These are phyloP conservation scores for Triangularia setosa DNA, from an alignment of 2,329 filamentous ascomycete genomes.

Conservation along the genomic window DNA sequence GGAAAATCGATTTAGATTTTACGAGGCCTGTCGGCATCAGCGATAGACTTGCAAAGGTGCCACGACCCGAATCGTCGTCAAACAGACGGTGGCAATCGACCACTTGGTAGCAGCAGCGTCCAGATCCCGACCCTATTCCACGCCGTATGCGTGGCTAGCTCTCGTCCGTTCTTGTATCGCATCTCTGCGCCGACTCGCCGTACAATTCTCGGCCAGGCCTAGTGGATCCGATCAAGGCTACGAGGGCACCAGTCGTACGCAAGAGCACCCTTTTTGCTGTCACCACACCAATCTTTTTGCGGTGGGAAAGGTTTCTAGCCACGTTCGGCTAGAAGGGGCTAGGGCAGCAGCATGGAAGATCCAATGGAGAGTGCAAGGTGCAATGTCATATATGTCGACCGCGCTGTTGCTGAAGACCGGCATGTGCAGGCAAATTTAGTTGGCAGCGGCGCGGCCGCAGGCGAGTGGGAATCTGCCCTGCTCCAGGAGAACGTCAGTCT, in stretches of 20 bases:
- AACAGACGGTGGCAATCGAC: background rate
- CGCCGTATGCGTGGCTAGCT: constrained; percentile 1
- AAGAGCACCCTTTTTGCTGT: constrained; percentile 17
- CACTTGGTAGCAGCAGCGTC: background rate
- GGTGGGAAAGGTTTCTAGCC: constrained; percentile 57
- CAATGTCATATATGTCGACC: constrained; percentile 59
- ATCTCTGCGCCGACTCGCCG: constrained; percentile 18
- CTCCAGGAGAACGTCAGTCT: constrained; percentile 40
- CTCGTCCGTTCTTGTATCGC: constrained; percentile 2
- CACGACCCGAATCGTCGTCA: background rate
- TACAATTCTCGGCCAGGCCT: constrained; percentile 14
- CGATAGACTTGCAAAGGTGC: background rate
- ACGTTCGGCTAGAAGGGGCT: constrained; percentile 55
- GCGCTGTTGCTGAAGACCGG: constrained; percentile 46
- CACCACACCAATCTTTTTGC: constrained; percentile 25
- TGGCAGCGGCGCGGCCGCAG: constrained; percentile 24
- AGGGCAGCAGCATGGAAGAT: constrained; percentile 53
- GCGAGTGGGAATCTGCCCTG: constrained; percentile 37
- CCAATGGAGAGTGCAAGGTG: constrained; percentile 38
- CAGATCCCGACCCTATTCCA: background rate
- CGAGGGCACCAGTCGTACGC: constrained; percentile 10
- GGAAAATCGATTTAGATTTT: background rate
- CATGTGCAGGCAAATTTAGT: constrained; percentile 25
- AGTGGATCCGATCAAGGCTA: constrained; percentile 11
- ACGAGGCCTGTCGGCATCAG: background rate